Base-by-base conservation (phyloP, 805 yeast genomes). In the Blastobotrys chiropterorum region DNA sequence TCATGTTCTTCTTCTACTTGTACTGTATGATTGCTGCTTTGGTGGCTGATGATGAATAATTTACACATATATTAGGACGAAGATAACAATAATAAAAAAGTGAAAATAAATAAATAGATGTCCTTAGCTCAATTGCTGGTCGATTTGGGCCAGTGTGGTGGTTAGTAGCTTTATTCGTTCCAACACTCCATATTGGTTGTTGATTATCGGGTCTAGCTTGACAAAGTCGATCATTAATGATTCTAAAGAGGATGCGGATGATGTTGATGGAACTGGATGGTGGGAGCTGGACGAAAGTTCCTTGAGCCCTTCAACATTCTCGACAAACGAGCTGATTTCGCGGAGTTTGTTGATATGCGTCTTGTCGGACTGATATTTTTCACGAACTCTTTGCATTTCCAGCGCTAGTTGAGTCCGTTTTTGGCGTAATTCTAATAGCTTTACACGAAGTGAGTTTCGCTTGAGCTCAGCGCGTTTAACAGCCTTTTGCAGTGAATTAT, bases 11-110 rank as follows among this genome's bases (percentile, higher is more conserved):
- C 85, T 90, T 80, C 78, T 92, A 90, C 78, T 80, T 92, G 65
- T 92, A 90, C 79, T 82, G 95, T 75, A 90, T 90, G 96, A 90
- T 90, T 72, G 85, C 89, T 79, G 94, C 96, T 40, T 79, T 89
- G 68, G 89, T 90, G 65, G 79, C 83, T 44, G 90, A 85, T 60
- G 86, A 78, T 48, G 56, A 59, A 46, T 49, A 40, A 31, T 17
- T 17, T 26, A 19, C 15, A 30, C 3, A n/a, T 6, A 44, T 19
- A 11, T 19, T 38, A 3, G 13, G 15, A 38, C 30, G 40, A 43
- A 21, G 38, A 13, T 45, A 34, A 19, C 13, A 21, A 16, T 44
- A 5, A 17, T 38, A 8, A 19, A 26, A n/a, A 44, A 20, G 11
- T 39, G 6, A 16, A 5, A 15, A 39, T 16, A 39, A 16, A 39